Base-by-base conservation (phyloP, 768 basidiomycete genomes). In the Rhodocollybia butyracea region DNA sequence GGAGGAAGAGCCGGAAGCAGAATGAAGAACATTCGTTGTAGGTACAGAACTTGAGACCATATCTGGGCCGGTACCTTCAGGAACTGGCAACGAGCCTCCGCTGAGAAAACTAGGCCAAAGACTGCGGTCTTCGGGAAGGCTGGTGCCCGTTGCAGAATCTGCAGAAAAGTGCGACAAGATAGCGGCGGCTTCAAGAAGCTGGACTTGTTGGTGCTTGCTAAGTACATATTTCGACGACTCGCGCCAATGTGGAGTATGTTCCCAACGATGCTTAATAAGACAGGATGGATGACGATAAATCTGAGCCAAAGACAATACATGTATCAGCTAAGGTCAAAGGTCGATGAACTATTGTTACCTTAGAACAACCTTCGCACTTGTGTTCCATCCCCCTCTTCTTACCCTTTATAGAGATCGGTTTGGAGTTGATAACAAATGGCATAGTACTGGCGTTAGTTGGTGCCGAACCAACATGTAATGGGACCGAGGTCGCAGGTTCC, bases 191-290 rank as follows among this genome's bases (percentile, higher is more conserved):
- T 98, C 96, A 41, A 99, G 87, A 50, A 98, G 73, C 63, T 98
- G 96, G 0, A 99, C 96, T 62, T 98, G 95, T 65, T 98, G 94
- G 68, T 98, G 95, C 72, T 98, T 98, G 71, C 88, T 91, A 56
- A 98, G 76, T 30, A 94, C 83, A 63, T 94, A 86, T 68, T 94
- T 92, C 60, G 88, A 76, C 12, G 94, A 89, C 67, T 94, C 91
- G 41, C 89, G 87, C 96, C 96, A 98, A 64, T 97, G 94, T 19
- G 91, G 91, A 31, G 91, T 92, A 66, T 96, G 93, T 65, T 98
- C 95, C 96, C 96, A 98, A 31, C 96, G 89, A 66, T 98, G 96
- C 70, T 98, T 98, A 70, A 95, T 91, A 46, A 98, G 77, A 70
- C 95, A 98, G 12, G 90, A 92, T 2, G 94, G 94, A 70, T 98